These are phyloP conservation scores for Scleromitrula shiraiana DNA, from an alignment of 2,329 filamentous ascomycete genomes.

Conservation along the genomic window DNA sequence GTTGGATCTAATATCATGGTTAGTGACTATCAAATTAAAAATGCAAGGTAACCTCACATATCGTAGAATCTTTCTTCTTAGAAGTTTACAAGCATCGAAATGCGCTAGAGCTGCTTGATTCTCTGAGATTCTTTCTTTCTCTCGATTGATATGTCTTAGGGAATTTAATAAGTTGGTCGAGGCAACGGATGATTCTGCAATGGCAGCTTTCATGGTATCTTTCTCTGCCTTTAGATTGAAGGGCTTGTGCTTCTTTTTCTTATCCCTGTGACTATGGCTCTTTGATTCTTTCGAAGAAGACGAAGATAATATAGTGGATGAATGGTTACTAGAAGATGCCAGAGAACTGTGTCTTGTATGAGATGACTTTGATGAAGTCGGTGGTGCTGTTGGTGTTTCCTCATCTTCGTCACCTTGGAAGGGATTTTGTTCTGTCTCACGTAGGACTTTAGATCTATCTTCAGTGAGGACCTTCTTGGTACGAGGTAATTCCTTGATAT, in stretches of 20 bases:
- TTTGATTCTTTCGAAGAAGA: conserved; percentile 31
- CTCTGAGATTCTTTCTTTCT: conserved; percentile 78
- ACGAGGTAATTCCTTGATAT: conserved; percentile 48
- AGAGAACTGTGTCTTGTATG: conserved; percentile 17
- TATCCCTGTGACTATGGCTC: conserved; percentile 36
- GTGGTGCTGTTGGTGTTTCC: conserved; percentile 28
- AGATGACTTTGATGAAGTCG: conserved; percentile 9
- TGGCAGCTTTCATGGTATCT: conserved; percentile 75
- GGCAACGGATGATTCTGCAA: conserved; percentile 82
- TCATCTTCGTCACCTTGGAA: conserved; percentile 61
- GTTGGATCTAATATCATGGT: conserved; percentile 56
- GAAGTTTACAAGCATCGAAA: conserved; percentile 80
- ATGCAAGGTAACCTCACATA: conserved; percentile 47
- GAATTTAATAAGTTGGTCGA: conserved; percentile 86
- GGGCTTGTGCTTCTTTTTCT: conserved; percentile 48
- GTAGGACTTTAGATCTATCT: conserved; percentile 73
- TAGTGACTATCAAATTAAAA: not conserved
- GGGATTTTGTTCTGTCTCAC: conserved; percentile 66
- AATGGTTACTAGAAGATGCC: conserved; percentile 14
- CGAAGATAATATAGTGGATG: conserved; percentile 12
- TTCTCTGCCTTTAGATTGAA: conserved; percentile 88
- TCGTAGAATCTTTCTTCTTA: conserved; percentile 75
- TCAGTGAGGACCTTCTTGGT: conserved; percentile 66
- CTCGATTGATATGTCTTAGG: conserved; percentile 84
- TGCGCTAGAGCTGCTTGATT: conserved; percentile 65